Evolutionary conservation across 257 asterid species (phyloP).

Genomic region (Nicotiana tomentosiformis): DNA sequence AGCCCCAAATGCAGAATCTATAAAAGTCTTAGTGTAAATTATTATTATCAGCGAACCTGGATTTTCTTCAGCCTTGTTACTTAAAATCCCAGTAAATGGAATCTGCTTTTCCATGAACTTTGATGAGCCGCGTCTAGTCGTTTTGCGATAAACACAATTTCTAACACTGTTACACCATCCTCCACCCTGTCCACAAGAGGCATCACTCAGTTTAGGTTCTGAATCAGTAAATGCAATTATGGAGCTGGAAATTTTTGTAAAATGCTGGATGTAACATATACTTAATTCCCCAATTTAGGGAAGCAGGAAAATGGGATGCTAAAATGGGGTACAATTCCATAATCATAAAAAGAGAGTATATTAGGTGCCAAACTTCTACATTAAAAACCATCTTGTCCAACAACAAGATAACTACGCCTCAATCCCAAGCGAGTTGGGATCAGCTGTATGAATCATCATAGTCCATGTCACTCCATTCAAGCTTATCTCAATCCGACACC

Average conservation of each 20-base stretch:
- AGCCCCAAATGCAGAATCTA: neutral
- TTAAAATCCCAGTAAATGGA: conserved; percentile 55
- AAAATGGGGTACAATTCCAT: neutral
- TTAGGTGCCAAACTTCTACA: neutral
- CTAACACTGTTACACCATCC: conserved; percentile 90
- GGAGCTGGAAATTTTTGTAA: neutral
- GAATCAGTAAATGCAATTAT: neutral
- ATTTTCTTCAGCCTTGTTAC: conserved; percentile 55
- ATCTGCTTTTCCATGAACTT: conserved; percentile 40
- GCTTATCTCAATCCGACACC: neutral
- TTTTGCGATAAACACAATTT: conserved; percentile 64
- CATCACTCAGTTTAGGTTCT: conserved; percentile 12
- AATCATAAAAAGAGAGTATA: neutral
- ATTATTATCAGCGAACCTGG: conserved; percentile 32
- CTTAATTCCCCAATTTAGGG: neutral
- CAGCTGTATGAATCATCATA: neutral
- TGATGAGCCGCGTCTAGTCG: conserved; percentile 53
- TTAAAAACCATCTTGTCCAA: neutral
- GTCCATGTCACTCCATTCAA: neutral
- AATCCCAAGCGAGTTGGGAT: neutral
- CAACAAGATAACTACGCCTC: neutral
- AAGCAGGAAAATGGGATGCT: neutral
- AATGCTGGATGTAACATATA: neutral
- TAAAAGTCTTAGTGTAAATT: neutral
- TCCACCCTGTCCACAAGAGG: conserved; percentile 71